Percentiles rank a stretch among this genome's conserved stretches.
Conservation (phyloP, 306 rosid genomes). For the Casuarina equisetifolia region DNA sequence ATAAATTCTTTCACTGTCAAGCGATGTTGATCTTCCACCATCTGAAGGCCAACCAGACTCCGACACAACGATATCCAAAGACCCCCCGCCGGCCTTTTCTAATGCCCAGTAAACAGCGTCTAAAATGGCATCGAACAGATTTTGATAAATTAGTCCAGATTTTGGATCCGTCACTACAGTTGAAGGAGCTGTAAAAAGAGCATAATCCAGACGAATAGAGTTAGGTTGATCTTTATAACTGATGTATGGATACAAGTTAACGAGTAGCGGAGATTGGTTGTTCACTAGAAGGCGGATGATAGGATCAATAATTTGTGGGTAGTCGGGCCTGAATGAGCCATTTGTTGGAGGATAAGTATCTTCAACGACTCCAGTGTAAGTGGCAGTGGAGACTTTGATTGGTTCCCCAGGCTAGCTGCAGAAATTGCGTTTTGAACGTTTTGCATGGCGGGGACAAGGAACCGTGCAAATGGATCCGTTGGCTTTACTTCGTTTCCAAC, state of each 20-base stretch:
- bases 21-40: conserved; percentile 35
- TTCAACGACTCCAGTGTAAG: conserved; percentile 19
- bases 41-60: conserved; percentile 57
- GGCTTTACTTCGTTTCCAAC: conserved; percentile 48
- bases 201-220: conserved; percentile 29
- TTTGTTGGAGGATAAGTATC: conserved; percentile 45
- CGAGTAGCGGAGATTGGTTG: conserved; percentile 34
- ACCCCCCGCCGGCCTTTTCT: conserved; percentile 39
- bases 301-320: conserved; percentile 16
- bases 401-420: conserved; percentile 14
- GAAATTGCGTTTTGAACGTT: conserved; percentile 39
- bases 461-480: background rate
- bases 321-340: conserved; percentile 25
- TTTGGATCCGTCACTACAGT: conserved; percentile 36
- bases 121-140: conserved; percentile 41
- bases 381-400: conserved; percentile 48
- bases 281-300: conserved; percentile 27
- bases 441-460: conserved; percentile 44
- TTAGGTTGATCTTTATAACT: conserved; percentile 9
- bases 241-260: conserved; percentile 43
- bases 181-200: conserved; percentile 24
- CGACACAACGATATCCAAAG: conserved; percentile 39
- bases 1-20: conserved; percentile 41
- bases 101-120: conserved; percentile 43
- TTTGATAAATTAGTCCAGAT: conserved; percentile 21